A percentile compares a stretch with the other conserved stretches of the same genome.
phyloP scores from a whole-genome alignment of 1,284 basidiomycete genomes.

The Ustilago cynodontis region DNA sequence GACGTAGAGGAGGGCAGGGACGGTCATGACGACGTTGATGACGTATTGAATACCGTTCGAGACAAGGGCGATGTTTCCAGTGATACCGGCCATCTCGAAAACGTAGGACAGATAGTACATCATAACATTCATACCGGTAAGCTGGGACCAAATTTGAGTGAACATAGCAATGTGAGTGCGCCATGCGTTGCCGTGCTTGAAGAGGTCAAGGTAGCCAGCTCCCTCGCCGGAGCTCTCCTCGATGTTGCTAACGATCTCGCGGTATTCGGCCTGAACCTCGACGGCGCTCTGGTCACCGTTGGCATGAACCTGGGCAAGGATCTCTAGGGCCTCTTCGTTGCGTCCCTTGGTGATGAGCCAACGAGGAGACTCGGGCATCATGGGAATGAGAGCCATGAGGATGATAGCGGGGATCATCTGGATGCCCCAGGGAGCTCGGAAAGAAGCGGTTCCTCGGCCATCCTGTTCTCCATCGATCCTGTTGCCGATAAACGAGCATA shows the following conservation, averaged over 20 bases:
- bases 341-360: conserved; percentile 44
- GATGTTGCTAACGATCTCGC: conserved; percentile 18
- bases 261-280: conserved; percentile 22
- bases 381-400: conserved; percentile 22
- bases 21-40: conserved; percentile 57
- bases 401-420: conserved; percentile 29
- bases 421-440: conserved; percentile 24
- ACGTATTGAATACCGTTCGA: conserved; percentile 48
- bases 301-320: conserved; percentile 44
- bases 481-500: conserved; percentile 11
- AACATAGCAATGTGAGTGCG: conserved; percentile 37
- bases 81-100: conserved; percentile 39
- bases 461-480: conserved; percentile 23
- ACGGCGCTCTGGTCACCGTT: conserved; percentile 30
- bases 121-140: conserved; percentile 42
- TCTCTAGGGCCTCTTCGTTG: conserved; percentile 32
- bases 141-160: conserved; percentile 32
- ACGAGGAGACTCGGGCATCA: conserved; percentile 48
- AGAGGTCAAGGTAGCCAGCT: conserved; percentile 37
- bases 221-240: conserved; percentile 32
- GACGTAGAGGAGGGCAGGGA: conserved; percentile 48
- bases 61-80: conserved; percentile 30
- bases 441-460: conserved; percentile 26
- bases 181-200: conserved; percentile 36
- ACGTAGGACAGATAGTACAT: conserved; percentile 47